Base-by-base conservation (phyloP, 768 basidiomycete species). In the Agrocybe praecox region DNA sequence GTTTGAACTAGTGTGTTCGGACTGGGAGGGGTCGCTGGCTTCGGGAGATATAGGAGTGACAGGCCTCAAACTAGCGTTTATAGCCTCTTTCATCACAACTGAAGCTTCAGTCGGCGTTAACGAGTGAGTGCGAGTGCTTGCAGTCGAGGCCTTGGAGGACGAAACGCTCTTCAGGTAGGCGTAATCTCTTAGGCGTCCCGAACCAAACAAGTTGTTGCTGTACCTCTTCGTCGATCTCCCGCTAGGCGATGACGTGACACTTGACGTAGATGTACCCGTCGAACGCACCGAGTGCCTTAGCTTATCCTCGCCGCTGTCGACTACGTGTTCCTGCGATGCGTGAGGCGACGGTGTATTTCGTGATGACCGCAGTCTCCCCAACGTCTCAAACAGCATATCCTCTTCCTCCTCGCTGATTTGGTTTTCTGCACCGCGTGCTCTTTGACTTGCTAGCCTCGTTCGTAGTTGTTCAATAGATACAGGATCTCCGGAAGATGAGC, bases 201-300 rank as follows among this genome's bases (percentile, higher is more conserved):
- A 93, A 46, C 90, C 87, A 60, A 93, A 94, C 49, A 94, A 76
- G 65, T 93, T 93, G 69, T 93, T 93, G 76, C 90, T 92, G 70
- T 90, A 89, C 46, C 92, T 83, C 72, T 89, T 88, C 54, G 77
- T 74, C 40, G 83, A 82, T 32, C 82, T 78, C 15, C 34, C 47
- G 47, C 74, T 69, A 42, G 70, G 70, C 22, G 87, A 80, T 21
- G 84, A 81, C 18, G 78, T 74, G 65, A 72, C 64, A 66, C 69
- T 78, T 59, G 73, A 81, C 58, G 55, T 76, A 59, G 72, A 80
- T 61, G 53, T 72, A 64, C 64, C 59, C 52, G 77, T 67, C 68
- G 74, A 74, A 53, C 60, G 62, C 45, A 69, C 49, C 21, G 74
- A 70, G 52, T 73, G 68, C 26, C 72, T 68, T 44, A 57, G 54